Conservation (phyloP, 2,329 filamentous ascomycete genomes). For the Talaromyces sp. region DNA sequence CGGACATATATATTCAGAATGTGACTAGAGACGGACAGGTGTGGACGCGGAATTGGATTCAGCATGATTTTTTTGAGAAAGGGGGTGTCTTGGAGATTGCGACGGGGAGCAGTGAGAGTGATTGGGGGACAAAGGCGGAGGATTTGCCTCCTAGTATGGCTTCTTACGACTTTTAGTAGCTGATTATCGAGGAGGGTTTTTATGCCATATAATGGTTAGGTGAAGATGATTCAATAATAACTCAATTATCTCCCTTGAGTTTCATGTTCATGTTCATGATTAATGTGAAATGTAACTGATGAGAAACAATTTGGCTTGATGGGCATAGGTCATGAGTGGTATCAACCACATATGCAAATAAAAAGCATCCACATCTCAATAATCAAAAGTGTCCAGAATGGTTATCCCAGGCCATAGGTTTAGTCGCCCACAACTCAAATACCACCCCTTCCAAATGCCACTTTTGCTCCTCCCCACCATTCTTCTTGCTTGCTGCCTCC, state of each 20-base stretch:
- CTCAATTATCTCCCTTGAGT: background rate
- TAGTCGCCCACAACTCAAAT: background rate
- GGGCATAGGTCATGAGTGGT: background rate
- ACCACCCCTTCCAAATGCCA: conserved; percentile 9
- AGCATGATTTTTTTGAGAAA: conserved; percentile 63
- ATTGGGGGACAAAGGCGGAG: conserved; percentile 59
- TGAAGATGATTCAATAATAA: background rate
- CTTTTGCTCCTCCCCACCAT: background rate
- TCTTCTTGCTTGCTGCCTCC: background rate
- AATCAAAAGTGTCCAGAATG: background rate
- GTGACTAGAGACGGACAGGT: conserved; percentile 59
- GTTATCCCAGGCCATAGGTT: background rate
- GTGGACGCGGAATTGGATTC: conserved; percentile 64
- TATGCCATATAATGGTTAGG: background rate
- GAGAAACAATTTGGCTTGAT: background rate
- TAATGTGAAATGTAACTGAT: background rate
- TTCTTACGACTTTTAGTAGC: conserved; percentile 20
- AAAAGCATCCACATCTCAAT: background rate
- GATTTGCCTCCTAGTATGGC: conserved; percentile 60
- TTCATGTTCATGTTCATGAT: background rate
- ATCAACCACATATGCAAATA: background rate
- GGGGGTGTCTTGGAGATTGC: conserved; percentile 62
- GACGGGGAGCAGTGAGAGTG: conserved; percentile 60
- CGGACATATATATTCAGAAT: conserved; percentile 61
- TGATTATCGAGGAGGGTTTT: background rate